Evolutionary conservation across 2,329 filamentous ascomycete genomes (phyloP), one percentile per base, ranked within the genome.

Genomic region (Ceratocystis harringtonii): DNA sequence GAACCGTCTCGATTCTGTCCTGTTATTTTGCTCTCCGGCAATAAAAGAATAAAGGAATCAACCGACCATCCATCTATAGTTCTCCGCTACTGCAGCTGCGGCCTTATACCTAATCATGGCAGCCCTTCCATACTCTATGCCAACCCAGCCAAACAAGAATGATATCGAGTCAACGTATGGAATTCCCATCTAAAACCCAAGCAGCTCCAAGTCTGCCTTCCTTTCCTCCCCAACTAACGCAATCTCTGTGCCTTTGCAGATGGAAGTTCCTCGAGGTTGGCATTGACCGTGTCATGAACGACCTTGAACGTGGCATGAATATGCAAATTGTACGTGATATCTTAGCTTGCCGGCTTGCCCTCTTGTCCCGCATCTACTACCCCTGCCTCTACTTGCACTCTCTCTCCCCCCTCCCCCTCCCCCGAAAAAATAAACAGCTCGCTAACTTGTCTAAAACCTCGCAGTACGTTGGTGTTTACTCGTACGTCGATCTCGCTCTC

Each of bases 401-500:
- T 28, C 25, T 28, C 25, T 28, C 44, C 2, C 7, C 44, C 2
- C 12, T 1, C 44, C 15, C 44, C 12, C 5, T 2, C 17, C n/a
- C 44, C 17, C 5, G n/a, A 41, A 15, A 25, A 41, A 52, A 43
- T 22, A 64, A 41, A 61, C 22, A n/a, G 15, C 19, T 44, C 32
- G 28, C 62, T 67, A 64, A 69, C 65, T 36, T n/a, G n/a, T 60
- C 12, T 8, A 44, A 12, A 6, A 17, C 8, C 62, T 43, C 68
- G 30, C 73, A 88, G 80, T 97, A 97, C 77, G 96, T 97, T 92
- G 90, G 89, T 66, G 85, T 96, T 68, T 97, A 97, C 77, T 96
- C 92, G 87, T 90, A 74, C 63, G 71, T 19, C 70, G 48, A 36
- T 36, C 10, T 36, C 32, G 32, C 2, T 12, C 10, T 52, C 19